Evolutionary conservation across 2,329 filamentous ascomycete genomes (phyloP), one percentile per base, ranked within the genome.

Genomic region (Cercospora beticola): DNA sequence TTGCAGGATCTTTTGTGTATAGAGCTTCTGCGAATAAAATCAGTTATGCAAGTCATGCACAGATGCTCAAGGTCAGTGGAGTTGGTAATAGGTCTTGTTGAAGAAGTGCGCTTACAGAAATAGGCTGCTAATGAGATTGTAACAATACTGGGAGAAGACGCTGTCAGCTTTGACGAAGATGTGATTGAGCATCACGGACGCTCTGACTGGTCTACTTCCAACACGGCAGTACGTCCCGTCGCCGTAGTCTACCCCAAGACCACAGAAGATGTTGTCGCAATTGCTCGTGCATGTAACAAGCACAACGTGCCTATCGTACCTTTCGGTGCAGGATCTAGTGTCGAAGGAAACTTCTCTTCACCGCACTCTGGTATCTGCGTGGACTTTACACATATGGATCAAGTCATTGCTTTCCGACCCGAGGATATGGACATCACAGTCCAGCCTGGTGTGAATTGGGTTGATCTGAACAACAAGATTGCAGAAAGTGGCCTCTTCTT

Each of bases 341-440:
- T 97, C 0, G 94, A 97, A 79, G 94, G 91, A 14, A 95, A 97
- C 78, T 97, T 97, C 79, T 92, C 92, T 0, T 92, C 93, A 14
- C 92, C 93, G 0, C 91, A 90, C 76, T 93, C 93, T 12, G 94
- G 94, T 12, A 87, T 97, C 76, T 94, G 92, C 72, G 91, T 97
- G 62, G 94, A 97, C 77, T 97, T 97, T 78, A 87, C 88, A 0
- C 88, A 88, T 76, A 97, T 97, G 94, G 90, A 97, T 78, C 84
- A 89, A 75, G 90, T 97, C 28, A 74, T 97, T 31, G 84, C 89
- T 64, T 84, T 97, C 66, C 91, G 97, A 78, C 89, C 91, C 73
- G 90, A 92, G 4, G 94, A 97, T 78, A 93, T 97, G 91, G 94
- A 97, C 74, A 86, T 97, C 61, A 92, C 97, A 4, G 93, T 97